Percentiles rank a stretch among this genome's conserved stretches.
Conservation (phyloP, 192 early-diverging fungal genomes). For the Phlyctochytrium planicorne region DNA sequence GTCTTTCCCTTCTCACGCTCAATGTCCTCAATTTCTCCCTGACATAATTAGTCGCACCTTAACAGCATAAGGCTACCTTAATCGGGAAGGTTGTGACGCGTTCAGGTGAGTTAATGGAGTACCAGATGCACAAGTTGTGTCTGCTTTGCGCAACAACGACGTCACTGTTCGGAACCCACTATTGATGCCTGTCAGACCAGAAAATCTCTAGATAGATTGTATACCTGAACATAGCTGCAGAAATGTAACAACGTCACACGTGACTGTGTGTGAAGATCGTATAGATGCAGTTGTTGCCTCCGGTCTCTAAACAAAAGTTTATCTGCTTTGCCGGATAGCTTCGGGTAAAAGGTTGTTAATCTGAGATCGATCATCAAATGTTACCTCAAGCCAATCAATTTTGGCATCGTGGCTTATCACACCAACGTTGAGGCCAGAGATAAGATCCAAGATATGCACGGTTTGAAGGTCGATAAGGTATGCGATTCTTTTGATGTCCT, state of each 20-base stretch:
- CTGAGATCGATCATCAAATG: constrained; percentile 5
- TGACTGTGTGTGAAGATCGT: constrained; percentile 47
- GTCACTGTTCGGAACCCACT: constrained; percentile 67
- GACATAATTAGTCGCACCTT: neutral
- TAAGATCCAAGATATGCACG: constrained; percentile 57
- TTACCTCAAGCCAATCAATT: constrained; percentile 65
- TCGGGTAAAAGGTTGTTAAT: constrained; percentile 1
- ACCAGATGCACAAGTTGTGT: constrained; percentile 66
- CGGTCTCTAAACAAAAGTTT: constrained; percentile 65
- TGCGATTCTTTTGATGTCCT: constrained; percentile 57
- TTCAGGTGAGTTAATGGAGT: constrained; percentile 62
- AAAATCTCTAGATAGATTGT: constrained; percentile 1
- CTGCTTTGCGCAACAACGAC: constrained; percentile 63
- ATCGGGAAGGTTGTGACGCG: constrained; percentile 67
- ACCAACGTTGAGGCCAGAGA: constrained; percentile 40
- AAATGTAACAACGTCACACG: constrained; percentile 54
- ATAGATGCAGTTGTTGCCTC: constrained; percentile 57
- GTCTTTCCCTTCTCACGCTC: constrained; percentile 59
- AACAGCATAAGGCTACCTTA: constrained; percentile 33
- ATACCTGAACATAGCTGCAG: constrained; percentile 63
- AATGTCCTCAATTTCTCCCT: constrained; percentile 66
- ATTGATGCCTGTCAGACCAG: neutral
- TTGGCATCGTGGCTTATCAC: constrained; percentile 54
- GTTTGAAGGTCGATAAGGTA: constrained; percentile 64
- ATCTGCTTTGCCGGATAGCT: constrained; percentile 64